A percentile compares a stretch with the other conserved stretches of the same genome.
phyloP scores from a whole-genome alignment of 768 basidiomycete species.

The Mycena leptocephala region DNA sequence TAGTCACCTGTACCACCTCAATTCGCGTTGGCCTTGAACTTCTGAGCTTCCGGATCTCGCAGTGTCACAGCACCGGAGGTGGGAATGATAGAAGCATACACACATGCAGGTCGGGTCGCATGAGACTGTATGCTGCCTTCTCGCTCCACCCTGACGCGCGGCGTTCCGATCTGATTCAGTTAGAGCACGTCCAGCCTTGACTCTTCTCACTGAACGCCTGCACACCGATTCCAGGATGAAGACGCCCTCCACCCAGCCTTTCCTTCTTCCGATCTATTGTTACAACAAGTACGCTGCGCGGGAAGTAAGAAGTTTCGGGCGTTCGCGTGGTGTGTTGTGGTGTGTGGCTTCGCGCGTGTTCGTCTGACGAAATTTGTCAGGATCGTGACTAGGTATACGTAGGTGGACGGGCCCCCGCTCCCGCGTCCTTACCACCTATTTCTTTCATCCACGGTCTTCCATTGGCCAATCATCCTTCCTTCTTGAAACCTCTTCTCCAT shows the following conservation, averaged over 20 bases:
- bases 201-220: constrained; percentile 19
- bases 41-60: constrained; percentile 15
- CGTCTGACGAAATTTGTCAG: constrained; percentile 20
- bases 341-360: constrained; percentile 15
- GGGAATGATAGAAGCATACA: constrained; percentile 18
- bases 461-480: constrained; percentile 23
- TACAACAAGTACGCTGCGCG: constrained; percentile 23
- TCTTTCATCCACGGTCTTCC: constrained; percentile 18
- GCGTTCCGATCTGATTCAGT: constrained; percentile 8
- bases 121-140: constrained; percentile 16
- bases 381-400: constrained; percentile 21
- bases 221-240: constrained; percentile 22
- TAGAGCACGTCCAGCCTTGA: constrained; percentile 23
- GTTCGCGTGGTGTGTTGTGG: constrained; percentile 19
- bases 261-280: constrained; percentile 17
- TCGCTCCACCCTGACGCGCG: constrained; percentile 13
- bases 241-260: constrained; percentile 5
- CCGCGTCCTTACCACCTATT: constrained; percentile 10
- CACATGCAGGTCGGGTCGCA: constrained; percentile 12
- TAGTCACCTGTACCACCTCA: constrained; percentile 13
- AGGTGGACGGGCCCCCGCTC: constrained; percentile 18
- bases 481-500: constrained; percentile 18
- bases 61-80: constrained; percentile 6
- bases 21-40: constrained; percentile 10
- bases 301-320: constrained; percentile 16